Conservation (phyloP, 1,284 basidiomycete genomes). For the Heterobasidion irregulare region DNA sequence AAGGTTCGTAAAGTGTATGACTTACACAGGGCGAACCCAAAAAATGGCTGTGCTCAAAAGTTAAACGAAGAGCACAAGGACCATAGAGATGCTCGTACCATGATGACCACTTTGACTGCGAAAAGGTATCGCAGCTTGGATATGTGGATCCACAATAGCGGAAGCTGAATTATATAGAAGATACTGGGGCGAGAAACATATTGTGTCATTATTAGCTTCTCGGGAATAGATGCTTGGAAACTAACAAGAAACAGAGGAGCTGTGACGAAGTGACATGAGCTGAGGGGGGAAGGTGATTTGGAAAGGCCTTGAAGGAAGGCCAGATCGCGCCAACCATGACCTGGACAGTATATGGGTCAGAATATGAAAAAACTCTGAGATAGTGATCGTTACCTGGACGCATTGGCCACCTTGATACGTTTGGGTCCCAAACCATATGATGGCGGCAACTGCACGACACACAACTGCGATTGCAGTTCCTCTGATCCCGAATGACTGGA, state of each 20-base stretch:
- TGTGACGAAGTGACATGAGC: neutral
- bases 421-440: neutral
- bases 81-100: neutral
- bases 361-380: neutral
- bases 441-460: neutral
- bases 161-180: neutral
- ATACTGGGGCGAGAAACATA: neutral
- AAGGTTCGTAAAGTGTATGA: neutral
- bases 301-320: neutral
- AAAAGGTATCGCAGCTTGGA: neutral
- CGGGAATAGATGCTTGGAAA: neutral
- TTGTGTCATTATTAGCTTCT: too few species aligned
- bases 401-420: neutral
- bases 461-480: neutral
- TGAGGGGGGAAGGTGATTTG: neutral
- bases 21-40: neutral
- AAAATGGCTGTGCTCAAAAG: neutral
- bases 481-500: neutral
- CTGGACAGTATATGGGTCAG: neutral
- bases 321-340: neutral
- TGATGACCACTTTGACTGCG: neutral
- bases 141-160: neutral
- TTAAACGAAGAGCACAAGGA: neutral
- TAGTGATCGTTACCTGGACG: neutral
- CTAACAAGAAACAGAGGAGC: neutral